Evolutionary conservation across 2,329 filamentous ascomycete genomes (phyloP), one percentile per base, ranked within the genome.

Genomic region (Colletotrichum trifolii): DNA sequence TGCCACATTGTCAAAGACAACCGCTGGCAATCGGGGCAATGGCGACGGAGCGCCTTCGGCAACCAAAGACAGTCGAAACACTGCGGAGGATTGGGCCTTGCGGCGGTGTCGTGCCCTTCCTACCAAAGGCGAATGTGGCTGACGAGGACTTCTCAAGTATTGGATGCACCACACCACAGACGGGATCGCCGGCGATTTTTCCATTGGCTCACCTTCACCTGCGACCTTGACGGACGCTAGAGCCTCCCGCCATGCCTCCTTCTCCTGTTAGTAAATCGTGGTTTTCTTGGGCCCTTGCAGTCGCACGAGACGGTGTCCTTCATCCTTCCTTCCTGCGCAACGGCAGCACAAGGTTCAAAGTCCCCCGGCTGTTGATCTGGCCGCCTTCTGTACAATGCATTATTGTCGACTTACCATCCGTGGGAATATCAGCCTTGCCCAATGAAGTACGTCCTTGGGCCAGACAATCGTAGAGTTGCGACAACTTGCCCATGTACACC

Each of bases 161-260:
- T 15, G 40, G 40, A 43, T 43, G 8, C 43, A 46, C 15, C 12
- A 15, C 25, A 60, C 38, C 38, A 50, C 36, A 35, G 55, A 15
- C 15, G 46, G 55, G 38, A 42, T 64, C 34, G 49, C 48, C 43
- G 60, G 55, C 48, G 42, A 54, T 49, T 50, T 61, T 60, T 33
- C 43, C 17, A 64, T 46, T 50, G 61, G 50, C 36, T 49, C 62
- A 62, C 57, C 43, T 46, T n/a, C 25, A 25, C 25, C 55, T 50
- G 42, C 57, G 46, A 56, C 35, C 17, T 17, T 25, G 25, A 65
- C 12, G 39, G n/a, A 42, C 57, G 46, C 57, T 52, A 52, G 40
- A 54, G 34, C 38, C 52, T 35, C 38, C 42, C 17, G 36, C 25
- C n/a, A 42, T 43, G 11, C n/a, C 33, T 47, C 7, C 17, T 11